These are phyloP conservation scores for Klebsormidium nitens DNA, from an alignment of 139 green algal genomes.

Conservation along the genomic window DNA sequence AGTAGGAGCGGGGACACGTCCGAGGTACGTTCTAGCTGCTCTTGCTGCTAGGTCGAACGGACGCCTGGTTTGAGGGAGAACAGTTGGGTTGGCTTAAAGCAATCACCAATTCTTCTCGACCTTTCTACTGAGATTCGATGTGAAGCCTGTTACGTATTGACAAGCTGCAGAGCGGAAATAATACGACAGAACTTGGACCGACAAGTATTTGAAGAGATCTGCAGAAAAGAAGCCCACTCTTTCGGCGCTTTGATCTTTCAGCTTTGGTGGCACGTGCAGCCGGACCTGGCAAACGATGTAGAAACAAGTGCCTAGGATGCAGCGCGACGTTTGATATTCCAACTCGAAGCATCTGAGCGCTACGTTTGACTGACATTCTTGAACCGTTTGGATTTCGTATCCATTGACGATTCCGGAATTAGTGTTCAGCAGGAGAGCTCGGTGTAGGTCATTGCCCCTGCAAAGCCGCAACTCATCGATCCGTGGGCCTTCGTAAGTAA, in stretches of 20 bases:
- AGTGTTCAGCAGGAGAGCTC: too few relatives aligned
- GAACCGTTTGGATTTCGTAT: background rate
- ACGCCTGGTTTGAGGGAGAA: background rate
- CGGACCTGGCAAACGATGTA: too few relatives aligned
- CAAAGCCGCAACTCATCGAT: background rate
- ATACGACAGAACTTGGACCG: background rate
- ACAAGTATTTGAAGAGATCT: too few relatives aligned
- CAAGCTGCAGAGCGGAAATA: background rate
- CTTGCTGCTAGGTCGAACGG: background rate
- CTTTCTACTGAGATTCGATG: background rate
- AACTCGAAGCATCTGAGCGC: too few relatives aligned
- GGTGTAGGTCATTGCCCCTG: background rate
- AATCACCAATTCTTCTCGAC: background rate
- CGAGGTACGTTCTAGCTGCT: background rate
- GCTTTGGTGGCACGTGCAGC: too few relatives aligned
- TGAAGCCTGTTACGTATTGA: background rate
- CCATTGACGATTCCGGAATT: background rate
- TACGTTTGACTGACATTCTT: too few relatives aligned
- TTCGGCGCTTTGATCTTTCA: too few relatives aligned
- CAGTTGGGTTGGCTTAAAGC: background rate
- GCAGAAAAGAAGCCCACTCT: too few relatives aligned
- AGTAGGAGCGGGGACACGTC: conserved; percentile 57
- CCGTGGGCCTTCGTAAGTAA: background rate
- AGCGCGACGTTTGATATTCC: too few relatives aligned
- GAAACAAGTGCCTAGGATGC: too few relatives aligned